Evolutionary conservation across 257 asterid species (phyloP), one percentile per base, ranked within the genome.

Genomic region (Nicotiana obtusifolia): DNA sequence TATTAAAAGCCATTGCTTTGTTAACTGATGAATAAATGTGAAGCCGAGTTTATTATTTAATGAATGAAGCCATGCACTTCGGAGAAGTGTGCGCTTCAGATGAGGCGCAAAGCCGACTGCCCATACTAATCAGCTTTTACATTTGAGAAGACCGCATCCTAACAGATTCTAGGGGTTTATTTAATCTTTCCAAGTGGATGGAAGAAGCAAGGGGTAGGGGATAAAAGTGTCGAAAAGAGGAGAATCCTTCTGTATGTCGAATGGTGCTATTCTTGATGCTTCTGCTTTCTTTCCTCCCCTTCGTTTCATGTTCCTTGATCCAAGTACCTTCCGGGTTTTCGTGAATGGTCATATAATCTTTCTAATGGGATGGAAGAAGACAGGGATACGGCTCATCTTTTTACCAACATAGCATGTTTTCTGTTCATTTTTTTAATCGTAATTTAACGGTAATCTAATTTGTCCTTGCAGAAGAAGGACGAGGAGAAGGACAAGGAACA

Each of bases 401-500:
- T 44, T 14, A 14, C 78, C 78, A 73, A 14, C 47, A 7, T 73
- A 22, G 61, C 37, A 73, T 49, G 22, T 73, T 73, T 24, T 24
- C 60, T 26, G 20, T 30, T 10, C 41, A 52, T 22, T 33, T 67
- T 30, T n/a, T 26, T 44, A 37, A 65, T 62, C 8, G 26, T 22
- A 19, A 49, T 28, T 31, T 13, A 60, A 49, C 15, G 52, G 49
- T 49, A 44, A 49, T 15, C 41, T 49, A 49, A 20, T 71, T 81
- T 76, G 64, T 73, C 84, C 77, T 86, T 78, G 86, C 90, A 88
- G 87, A 90, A 88, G 79, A 86, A 89, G 82, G 91, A 89, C 30
- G 97, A 94, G 80, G 95, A 91, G 86, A 89, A 90, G 85, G 90
- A 83, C 4, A 86, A 92, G 86, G 97, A 92, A 47, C 80, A 75